phyloP scores from a whole-genome alignment of 139 green algal species.

The Tetradesmus lagerheimii region DNA sequence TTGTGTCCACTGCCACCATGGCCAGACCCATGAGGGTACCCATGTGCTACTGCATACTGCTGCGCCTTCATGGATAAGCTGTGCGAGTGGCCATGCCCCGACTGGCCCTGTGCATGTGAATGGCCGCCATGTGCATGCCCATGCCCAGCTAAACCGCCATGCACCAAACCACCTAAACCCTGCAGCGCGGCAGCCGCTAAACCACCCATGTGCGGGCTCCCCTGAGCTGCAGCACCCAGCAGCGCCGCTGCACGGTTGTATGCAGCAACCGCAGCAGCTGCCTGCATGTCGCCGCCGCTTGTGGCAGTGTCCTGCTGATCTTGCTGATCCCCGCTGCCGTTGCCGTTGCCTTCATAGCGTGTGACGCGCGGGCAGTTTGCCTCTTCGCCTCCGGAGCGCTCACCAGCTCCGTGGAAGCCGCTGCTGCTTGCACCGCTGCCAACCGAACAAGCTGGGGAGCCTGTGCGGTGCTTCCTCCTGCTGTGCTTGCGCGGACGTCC shows the following conservation, averaged over 20 bases:
- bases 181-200: not conserved
- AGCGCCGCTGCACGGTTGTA: constrained; percentile 30
- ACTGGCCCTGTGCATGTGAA: not conserved
- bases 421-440: constrained; percentile 60
- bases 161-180: constrained; percentile 7
- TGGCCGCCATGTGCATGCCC: not conserved
- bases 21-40: not conserved
- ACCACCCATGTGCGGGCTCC: not conserved
- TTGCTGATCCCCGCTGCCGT: constrained; percentile 39
- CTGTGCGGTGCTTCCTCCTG: constrained; percentile 48
- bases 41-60: not conserved
- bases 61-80: constrained; percentile 14
- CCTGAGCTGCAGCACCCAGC: not conserved
- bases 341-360: constrained; percentile 49
- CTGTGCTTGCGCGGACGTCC: constrained; percentile 43
- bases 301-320: constrained; percentile 57
- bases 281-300: constrained; percentile 48
- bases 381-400: constrained; percentile 58
- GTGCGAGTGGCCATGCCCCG: not conserved
- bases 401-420: constrained; percentile 55
- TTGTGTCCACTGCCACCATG: not conserved
- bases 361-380: constrained; percentile 52
- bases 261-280: constrained; percentile 10
- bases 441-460: constrained; percentile 50
- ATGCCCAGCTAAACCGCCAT: not conserved